phyloP scores from a whole-genome alignment of 1,284 basidiomycete species.

The Ustilago esculenta region DNA sequence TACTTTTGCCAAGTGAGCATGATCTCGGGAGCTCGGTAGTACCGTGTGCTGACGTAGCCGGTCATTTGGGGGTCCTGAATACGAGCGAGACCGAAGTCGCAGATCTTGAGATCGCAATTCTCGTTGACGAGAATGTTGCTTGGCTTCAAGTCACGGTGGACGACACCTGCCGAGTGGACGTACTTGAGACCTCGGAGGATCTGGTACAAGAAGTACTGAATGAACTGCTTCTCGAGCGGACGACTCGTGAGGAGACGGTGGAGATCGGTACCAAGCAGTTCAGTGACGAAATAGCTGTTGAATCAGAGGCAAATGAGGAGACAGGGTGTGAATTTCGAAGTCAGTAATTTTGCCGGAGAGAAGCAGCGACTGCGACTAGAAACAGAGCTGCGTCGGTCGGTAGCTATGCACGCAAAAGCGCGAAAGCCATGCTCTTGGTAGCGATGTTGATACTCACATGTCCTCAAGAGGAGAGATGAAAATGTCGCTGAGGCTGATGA shows the following conservation, averaged over 20 bases:
- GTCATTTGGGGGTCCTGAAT: constrained; percentile 98
- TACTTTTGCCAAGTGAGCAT: constrained; percentile 99
- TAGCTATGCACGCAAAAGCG: neutral
- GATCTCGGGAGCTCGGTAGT: constrained; percentile 98
- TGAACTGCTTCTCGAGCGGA: constrained; percentile 99
- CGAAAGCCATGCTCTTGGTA: constrained; percentile 1
- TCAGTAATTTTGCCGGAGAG: too few species aligned
- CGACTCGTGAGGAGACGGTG: constrained; percentile 95
- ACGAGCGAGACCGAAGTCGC: constrained; percentile 96
- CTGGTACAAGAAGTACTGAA: constrained; percentile 99
- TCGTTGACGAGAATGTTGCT: constrained; percentile 99
- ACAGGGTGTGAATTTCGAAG: too few species aligned
- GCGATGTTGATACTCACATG: constrained; percentile 29
- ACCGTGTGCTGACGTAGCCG: constrained; percentile 97
- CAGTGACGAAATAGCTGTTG: constrained; percentile 92
- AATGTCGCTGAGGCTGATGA: constrained; percentile 97
- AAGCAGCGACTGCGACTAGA: too few species aligned
- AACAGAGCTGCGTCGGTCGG: too few species aligned
- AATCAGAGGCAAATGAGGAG: constrained; percentile 69
- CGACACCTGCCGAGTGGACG: constrained; percentile 98
- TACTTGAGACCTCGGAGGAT: constrained; percentile 98
- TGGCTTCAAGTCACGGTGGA: constrained; percentile 95
- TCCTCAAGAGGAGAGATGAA: constrained; percentile 99
- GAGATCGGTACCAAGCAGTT: constrained; percentile 95
- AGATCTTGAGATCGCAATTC: constrained; percentile 99